Base-by-base conservation (phyloP, 192 early-diverging fungal species). In the Entomortierella parvispora region DNA sequence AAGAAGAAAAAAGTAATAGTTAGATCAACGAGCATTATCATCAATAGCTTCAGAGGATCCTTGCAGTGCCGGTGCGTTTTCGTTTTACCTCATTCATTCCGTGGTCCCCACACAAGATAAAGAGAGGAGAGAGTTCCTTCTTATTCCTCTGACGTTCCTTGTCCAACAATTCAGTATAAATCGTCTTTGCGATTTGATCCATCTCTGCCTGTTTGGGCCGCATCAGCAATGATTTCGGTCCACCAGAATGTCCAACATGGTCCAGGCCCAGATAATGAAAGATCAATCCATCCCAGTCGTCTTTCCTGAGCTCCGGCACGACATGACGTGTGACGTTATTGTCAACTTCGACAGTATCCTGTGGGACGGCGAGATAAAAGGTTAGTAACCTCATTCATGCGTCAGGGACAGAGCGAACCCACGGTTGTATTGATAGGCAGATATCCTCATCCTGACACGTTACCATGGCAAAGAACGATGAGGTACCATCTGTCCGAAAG, bases 181-280 rank as follows among this genome's bases (percentile, higher is more conserved):
- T 86, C 0, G 46, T 65, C 58, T 82, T 67, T 9, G 91, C 84
- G 3, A 92, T 84, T 2, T 80, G 58, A 62, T 94, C 91, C 93
- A 93, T 93, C 55, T 94, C 92, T 50, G 69, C 69, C 66, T 93
- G 92, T 67, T 94, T 94, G 17, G 88, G 88, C 15, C 56, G 46
- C 93, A 94, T 94, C 49, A 90, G 63, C 25, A 84, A 80, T 37
- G 91, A 92, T 29, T 58, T 68, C 20, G 93, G 91, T 10, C 90
- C 90, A 10, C 88, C 87, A 26, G 89, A 80, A 58, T 94, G 93
- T 0, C 93, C 93, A 65, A 92, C 86, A 68, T 94, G 93, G 70
- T 94, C 93, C 14, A 94, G 71, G n/a, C 93, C 93, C 64, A 94
- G 79, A 44, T 92, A 93, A 51, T 94, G 92, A 57, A 93, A 82